Conservation (phyloP, 2,329 filamentous ascomycete genomes). For the Verticillium tricorpus region DNA sequence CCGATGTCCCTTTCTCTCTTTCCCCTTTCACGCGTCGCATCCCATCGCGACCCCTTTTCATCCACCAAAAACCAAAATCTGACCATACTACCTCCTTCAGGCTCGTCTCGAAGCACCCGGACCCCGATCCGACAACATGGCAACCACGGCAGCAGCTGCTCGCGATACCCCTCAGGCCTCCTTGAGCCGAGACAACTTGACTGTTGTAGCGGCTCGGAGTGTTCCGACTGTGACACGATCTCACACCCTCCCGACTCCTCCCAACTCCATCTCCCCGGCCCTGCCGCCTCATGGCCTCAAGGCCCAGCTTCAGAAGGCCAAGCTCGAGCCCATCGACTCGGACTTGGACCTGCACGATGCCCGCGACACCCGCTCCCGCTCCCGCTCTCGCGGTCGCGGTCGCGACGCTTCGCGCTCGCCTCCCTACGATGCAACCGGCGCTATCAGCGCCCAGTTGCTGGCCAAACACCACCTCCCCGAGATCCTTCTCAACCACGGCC, state of each 20-base stretch:
- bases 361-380: conserved; percentile 34
- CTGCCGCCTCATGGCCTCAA: conserved; percentile 78
- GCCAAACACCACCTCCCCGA: conserved; percentile 87
- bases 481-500: conserved; percentile 84
- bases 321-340: conserved; percentile 68
- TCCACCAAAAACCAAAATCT: conserved; percentile 15
- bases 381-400: conserved; percentile 5
- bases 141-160: conserved; percentile 62
- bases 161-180: conserved; percentile 62
- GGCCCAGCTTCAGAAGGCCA: conserved; percentile 57
- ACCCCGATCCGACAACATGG: conserved; percentile 43
- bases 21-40: conserved; percentile 13
- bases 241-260: conserved; percentile 78
- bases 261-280: conserved; percentile 89
- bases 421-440: conserved; percentile 65
- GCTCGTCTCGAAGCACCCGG: conserved; percentile 40
- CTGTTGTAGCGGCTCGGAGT: conserved; percentile 66
- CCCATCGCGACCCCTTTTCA: conserved; percentile 12
- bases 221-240: conserved; percentile 57
- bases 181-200: conserved; percentile 62
- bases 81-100: conserved; percentile 26
- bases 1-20: neutral
- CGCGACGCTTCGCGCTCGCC: conserved; percentile 37
- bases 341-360: conserved; percentile 81
- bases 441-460: conserved; percentile 80